Evolutionary conservation across 345 rosid species (phyloP), one percentile per base, ranked within the genome.

Genomic region (Excoecaria cochinchinensis): DNA sequence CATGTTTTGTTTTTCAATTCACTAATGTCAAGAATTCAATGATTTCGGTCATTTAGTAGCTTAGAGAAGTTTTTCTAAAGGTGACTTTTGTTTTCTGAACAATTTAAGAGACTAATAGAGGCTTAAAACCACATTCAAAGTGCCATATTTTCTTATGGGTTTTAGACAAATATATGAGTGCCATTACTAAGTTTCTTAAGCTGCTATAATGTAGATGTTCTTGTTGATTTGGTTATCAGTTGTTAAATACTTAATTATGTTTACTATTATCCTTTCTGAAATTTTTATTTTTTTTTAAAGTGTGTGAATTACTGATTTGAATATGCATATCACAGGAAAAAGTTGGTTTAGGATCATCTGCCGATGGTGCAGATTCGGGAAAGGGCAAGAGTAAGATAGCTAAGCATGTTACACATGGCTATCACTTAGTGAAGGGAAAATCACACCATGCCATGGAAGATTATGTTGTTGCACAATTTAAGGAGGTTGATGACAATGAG

Each of bases 371-470:
- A 44, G 48, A 44, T 68, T 89, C 97, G 39, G 92, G 99, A 62
- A 92, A 90, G 84, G 98, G 98, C 16, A 95, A 89, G 84, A 92
- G 99, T 78, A 92, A 90, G 91, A 76, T 87, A 86, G 85, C 92
- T 7, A 91, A 91, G 85, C 79, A 84, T 74, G 77, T 95, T 64
- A 89, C 86, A 4, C 97, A 92, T 81, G 99, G 98, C 38, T 95
- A 83, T 79, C 90, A 91, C 83, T 84, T 95, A 71, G 91, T 91
- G 38, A 89, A 95, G 85, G 97, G 97, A 22, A 91, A 87, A 79
- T 78, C 92, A 5, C 74, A 67, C 13, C 97, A 86, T 73, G 84
- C 87, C 76, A 95, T 95, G 99, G 99, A 95, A 83, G 99, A 95
- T 62, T 95, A 84, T 39, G 86, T 88, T 24, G 88, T 90, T 69